phyloP scores from a whole-genome alignment of 768 basidiomycete genomes.

The Chalciporus pseudorubinellus region DNA sequence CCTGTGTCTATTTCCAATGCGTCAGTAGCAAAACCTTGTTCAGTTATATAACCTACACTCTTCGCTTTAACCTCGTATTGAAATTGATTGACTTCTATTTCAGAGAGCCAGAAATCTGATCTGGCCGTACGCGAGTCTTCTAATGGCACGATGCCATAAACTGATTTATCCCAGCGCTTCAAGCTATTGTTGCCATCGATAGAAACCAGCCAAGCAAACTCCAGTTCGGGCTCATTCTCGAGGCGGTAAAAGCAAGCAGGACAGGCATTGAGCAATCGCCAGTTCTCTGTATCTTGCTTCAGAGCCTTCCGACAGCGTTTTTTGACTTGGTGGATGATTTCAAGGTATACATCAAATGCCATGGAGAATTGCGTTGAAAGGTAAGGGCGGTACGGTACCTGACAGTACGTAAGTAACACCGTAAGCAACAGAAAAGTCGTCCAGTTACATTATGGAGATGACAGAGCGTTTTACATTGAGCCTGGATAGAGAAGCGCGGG shows the following conservation, averaged over 20 bases:
- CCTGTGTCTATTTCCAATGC: too few species aligned
- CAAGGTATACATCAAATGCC: slow-evolving; percentile 10
- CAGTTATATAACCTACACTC: too few species aligned
- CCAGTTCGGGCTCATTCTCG: background rate
- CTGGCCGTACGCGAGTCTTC: background rate
- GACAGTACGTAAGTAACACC: too few species aligned
- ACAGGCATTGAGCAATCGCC: slow-evolving; percentile 9
- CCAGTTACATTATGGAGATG: background rate
- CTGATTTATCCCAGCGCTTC: too few species aligned
- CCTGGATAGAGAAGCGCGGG: slow-evolving; percentile 10
- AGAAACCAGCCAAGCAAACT: slow-evolving; percentile 1
- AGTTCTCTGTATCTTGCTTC: background rate
- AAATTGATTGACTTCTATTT: background rate
- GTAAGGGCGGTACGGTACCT: slow-evolving; percentile 8
- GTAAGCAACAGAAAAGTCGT: too few species aligned
- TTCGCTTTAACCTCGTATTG: background rate
- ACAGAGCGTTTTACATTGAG: background rate
- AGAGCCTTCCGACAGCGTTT: background rate
- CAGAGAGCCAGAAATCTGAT: background rate
- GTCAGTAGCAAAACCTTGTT: too few species aligned
- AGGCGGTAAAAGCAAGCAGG: slow-evolving; percentile 14
- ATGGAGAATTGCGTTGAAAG: slow-evolving; percentile 1
- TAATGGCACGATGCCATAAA: too few species aligned
- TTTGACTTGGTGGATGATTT: slow-evolving; percentile 9
- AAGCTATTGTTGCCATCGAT: too few species aligned